These are phyloP conservation scores for Neurospora africana DNA, from an alignment of 495 filamentous ascomycete species.

Conservation along the genomic window DNA sequence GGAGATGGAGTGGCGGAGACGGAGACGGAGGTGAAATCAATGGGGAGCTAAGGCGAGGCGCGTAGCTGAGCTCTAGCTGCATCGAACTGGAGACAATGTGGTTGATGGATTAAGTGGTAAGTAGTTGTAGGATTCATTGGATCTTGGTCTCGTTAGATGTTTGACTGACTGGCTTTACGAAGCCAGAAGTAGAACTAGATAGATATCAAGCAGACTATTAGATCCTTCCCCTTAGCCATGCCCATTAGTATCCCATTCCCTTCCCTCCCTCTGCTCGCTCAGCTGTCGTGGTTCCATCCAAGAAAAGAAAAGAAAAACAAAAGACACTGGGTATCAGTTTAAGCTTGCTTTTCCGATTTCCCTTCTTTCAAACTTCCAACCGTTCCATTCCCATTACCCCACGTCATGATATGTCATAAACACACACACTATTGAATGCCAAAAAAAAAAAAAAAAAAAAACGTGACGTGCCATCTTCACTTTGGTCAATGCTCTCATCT, in stretches of 20 bases:
- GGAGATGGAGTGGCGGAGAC: too few relatives aligned
- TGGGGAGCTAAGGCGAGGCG: too few relatives aligned
- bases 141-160: too few relatives aligned
- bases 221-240: background rate
- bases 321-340: background rate
- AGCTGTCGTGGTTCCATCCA: background rate
- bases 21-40: too few relatives aligned
- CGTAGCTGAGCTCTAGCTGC: too few relatives aligned
- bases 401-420: background rate
- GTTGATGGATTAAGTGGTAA: too few relatives aligned
- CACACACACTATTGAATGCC: background rate
- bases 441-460: background rate
- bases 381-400: background rate
- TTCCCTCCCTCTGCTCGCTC: background rate
- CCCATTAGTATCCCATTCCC: background rate
- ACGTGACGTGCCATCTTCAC: background rate
- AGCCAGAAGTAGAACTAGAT: too few relatives aligned
- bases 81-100: too few relatives aligned
- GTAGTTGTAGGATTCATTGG: too few relatives aligned
- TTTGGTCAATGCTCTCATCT: background rate
- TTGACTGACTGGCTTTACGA: too few relatives aligned
- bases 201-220: background rate
- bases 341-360: background rate
- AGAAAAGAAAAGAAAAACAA: background rate
- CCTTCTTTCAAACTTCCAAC: background rate